These are phyloP conservation scores for Serendipita vermifera DNA, from an alignment of 768 basidiomycete genomes.

Conservation along the genomic window DNA sequence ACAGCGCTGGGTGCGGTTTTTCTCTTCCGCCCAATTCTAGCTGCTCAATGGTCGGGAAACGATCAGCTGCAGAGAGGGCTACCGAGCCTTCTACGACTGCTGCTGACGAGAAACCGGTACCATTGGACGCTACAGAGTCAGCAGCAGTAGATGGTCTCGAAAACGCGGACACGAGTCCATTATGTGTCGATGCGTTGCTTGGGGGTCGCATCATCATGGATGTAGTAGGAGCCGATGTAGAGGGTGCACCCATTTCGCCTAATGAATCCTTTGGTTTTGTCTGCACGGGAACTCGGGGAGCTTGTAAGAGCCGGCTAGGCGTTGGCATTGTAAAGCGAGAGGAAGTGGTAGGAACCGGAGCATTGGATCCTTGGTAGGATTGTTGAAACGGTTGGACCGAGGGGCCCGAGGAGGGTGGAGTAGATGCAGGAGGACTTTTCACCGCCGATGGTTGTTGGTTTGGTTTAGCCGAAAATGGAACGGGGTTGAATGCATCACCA, in stretches of 20 bases:
- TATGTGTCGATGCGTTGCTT: neutral
- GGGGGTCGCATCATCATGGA: conserved; percentile 33
- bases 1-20: neutral
- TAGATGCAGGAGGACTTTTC: conserved; percentile 14
- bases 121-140: neutral
- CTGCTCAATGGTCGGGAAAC: conserved; percentile 82
- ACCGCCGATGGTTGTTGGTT: neutral
- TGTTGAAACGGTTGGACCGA: conserved; percentile 12
- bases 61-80: conserved; percentile 43
- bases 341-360: conserved; percentile 19
- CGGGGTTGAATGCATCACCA: neutral
- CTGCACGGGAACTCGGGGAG: conserved; percentile 13
- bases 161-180: conserved; percentile 6
- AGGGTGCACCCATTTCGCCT: conserved; percentile 50
- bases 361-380: conserved; percentile 14
- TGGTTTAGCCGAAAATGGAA: neutral
- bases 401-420: conserved; percentile 11
- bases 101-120: neutral
- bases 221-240: conserved; percentile 33
- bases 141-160: conserved; percentile 3
- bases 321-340: conserved; percentile 18
- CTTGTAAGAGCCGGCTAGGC: neutral
- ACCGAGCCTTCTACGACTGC: conserved; percentile 9
- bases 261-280: conserved; percentile 56
- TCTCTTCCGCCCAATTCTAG: conserved; percentile 32